These are phyloP conservation scores for Beauveria sp. DNA, from an alignment of 2,329 filamentous ascomycete species.

Conservation along the genomic window DNA sequence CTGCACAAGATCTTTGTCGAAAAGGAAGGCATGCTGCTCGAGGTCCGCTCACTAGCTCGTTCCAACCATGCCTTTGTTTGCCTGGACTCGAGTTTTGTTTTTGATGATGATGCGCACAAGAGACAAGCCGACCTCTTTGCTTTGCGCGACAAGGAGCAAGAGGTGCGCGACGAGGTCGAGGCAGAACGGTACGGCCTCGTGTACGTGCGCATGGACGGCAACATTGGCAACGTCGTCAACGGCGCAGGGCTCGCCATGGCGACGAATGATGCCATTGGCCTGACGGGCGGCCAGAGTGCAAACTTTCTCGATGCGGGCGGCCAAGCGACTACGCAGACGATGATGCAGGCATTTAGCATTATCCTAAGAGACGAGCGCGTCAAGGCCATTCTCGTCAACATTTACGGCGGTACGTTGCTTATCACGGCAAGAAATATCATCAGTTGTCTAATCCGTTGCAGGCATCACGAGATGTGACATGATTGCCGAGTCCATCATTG, in stretches of 20 bases:
- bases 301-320: slow-evolving; percentile 90
- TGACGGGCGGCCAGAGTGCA: slow-evolving; percentile 59
- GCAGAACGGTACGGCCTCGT: slow-evolving; percentile 62
- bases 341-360: slow-evolving; percentile 67
- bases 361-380: slow-evolving; percentile 66
- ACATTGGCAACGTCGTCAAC: slow-evolving; percentile 79
- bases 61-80: slow-evolving; percentile 24
- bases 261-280: slow-evolving; percentile 70
- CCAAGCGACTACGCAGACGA: slow-evolving; percentile 76
- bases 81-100: slow-evolving; percentile 32
- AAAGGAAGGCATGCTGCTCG: slow-evolving; percentile 39
- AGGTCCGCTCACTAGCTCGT: slow-evolving; percentile 31
- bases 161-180: slow-evolving; percentile 27
- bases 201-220: slow-evolving; percentile 57
- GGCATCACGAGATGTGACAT: slow-evolving; percentile 43
- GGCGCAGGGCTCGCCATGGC: slow-evolving; percentile 89
- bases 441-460: slow-evolving; percentile 14
- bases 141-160: slow-evolving; percentile 26
- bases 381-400: slow-evolving; percentile 55
- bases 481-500: slow-evolving; percentile 42
- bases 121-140: slow-evolving; percentile 33
- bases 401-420: slow-evolving; percentile 34
- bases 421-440: background rate
- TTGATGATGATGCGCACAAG: slow-evolving; percentile 40
- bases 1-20: slow-evolving; percentile 33